Conservation (phyloP, 139 green algal species). For the Chlorella sp. region DNA sequence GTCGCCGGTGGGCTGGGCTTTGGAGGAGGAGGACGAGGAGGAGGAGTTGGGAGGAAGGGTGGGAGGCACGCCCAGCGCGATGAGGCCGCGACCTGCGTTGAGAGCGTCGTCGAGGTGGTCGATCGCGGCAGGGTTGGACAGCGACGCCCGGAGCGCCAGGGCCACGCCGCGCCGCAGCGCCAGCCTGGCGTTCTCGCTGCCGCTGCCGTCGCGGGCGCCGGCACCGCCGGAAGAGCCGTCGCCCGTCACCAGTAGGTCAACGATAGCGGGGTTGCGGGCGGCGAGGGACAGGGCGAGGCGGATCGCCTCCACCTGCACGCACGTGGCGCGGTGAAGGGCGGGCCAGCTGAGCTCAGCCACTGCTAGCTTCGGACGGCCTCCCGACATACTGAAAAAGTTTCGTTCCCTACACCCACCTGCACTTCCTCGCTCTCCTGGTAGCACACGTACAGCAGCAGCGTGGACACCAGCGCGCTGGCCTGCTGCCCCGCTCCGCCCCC, state of each 20-base stretch:
- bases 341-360: background rate
- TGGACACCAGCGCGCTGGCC: too few relatives aligned
- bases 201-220: background rate
- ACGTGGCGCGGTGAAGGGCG: background rate
- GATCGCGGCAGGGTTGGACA: background rate
- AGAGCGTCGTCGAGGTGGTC: slow-evolving; percentile 24
- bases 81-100: background rate
- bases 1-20: too few relatives aligned
- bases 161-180: slow-evolving; percentile 36
- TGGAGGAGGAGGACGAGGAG: background rate
- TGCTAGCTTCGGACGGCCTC: too few relatives aligned
- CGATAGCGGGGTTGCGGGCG: slow-evolving; percentile 48
- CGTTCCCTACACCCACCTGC: background rate
- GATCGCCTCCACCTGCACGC: slow-evolving; percentile 48
- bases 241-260: slow-evolving; percentile 39
- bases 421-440: slow-evolving; percentile 33
- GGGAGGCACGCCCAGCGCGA: background rate
- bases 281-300: slow-evolving; percentile 33
- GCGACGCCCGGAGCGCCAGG: slow-evolving; percentile 4
- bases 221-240: background rate
- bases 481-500: too few relatives aligned
- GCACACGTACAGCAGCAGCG: too few relatives aligned
- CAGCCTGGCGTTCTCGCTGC: background rate
- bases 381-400: slow-evolving; percentile 3
- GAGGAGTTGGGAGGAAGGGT: background rate